Evolutionary conservation across 1,139 yeast genomes (phyloP).

Genomic region (Sugiyamaella castrensis): DNA sequence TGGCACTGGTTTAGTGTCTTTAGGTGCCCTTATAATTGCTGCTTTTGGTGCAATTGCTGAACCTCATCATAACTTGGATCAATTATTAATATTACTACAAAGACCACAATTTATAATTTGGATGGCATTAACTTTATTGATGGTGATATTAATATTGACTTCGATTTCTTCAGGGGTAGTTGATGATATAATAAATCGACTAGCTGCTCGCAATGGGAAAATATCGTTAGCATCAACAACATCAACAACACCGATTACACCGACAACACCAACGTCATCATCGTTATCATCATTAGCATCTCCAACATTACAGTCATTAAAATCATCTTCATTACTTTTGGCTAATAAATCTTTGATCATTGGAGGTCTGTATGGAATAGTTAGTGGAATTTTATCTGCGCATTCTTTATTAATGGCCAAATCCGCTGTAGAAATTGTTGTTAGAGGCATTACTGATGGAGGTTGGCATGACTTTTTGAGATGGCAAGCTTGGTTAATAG

Average conservation of each 20-base stretch:
- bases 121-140: slow-evolving; percentile 41
- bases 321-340: not conserved
- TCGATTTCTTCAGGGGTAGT: slow-evolving; percentile 13
- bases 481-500: slow-evolving; percentile 48
- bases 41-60: slow-evolving; percentile 61
- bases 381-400: slow-evolving; percentile 79
- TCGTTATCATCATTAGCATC: too few relatives aligned
- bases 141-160: slow-evolving; percentile 33
- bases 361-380: slow-evolving; percentile 64
- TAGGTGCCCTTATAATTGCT: slow-evolving; percentile 81
- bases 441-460: slow-evolving; percentile 33
- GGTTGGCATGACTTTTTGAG: slow-evolving; percentile 36
- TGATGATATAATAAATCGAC: slow-evolving; percentile 4
- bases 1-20: slow-evolving; percentile 67
- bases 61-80: slow-evolving; percentile 50
- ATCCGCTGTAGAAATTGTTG: slow-evolving; percentile 67
- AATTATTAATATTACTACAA: slow-evolving; percentile 44
- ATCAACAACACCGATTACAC: too few relatives aligned
- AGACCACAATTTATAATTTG: slow-evolving; percentile 46
- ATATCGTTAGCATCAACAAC: too few relatives aligned
- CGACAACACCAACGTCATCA: too few relatives aligned
- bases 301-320: too few relatives aligned
- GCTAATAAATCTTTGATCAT: slow-evolving; percentile 12
- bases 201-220: not conserved
- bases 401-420: slow-evolving; percentile 84